phyloP scores from a whole-genome alignment of 1,284 basidiomycete genomes.

The Stygiomarasmius scandens region DNA sequence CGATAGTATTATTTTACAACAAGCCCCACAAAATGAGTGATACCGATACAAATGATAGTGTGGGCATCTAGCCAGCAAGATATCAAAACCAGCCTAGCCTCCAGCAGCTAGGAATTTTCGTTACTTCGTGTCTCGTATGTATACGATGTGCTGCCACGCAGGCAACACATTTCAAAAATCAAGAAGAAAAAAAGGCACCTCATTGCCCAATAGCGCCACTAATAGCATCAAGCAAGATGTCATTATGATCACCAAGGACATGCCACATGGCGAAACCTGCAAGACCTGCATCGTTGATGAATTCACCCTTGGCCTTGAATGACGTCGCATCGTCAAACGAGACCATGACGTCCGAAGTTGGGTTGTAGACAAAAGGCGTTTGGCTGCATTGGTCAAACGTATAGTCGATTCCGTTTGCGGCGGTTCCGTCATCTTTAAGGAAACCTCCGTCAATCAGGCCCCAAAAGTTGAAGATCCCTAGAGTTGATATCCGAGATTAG shows the following conservation, averaged over 20 bases:
- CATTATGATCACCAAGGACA: constrained; percentile 59
- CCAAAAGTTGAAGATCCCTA: constrained; percentile 57
- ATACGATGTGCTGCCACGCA: too few relatives aligned
- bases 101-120: too few relatives aligned
- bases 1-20: too few relatives aligned
- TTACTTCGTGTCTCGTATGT: too few relatives aligned
- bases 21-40: too few relatives aligned
- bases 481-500: too few relatives aligned
- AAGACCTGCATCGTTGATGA: constrained; percentile 53
- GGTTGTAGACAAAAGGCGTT: constrained; percentile 69
- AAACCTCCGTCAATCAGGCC: constrained; percentile 58
- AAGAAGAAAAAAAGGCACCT: neutral
- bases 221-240: constrained; percentile 62
- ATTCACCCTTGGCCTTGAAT: constrained; percentile 62
- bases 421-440: constrained; percentile 53
- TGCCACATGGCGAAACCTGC: constrained; percentile 70
- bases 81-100: too few relatives aligned
- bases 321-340: constrained; percentile 64
- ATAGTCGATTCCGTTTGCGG: constrained; percentile 49
- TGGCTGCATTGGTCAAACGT: constrained; percentile 66
- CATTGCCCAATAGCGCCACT: constrained; percentile 8
- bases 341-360: constrained; percentile 52
- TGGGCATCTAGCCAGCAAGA: too few relatives aligned
- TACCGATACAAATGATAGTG: too few relatives aligned
- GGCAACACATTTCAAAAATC: too few relatives aligned